Conservation (phyloP, 2,329 filamentous ascomycete species). For the Phaeosphaeriaceae sp. region DNA sequence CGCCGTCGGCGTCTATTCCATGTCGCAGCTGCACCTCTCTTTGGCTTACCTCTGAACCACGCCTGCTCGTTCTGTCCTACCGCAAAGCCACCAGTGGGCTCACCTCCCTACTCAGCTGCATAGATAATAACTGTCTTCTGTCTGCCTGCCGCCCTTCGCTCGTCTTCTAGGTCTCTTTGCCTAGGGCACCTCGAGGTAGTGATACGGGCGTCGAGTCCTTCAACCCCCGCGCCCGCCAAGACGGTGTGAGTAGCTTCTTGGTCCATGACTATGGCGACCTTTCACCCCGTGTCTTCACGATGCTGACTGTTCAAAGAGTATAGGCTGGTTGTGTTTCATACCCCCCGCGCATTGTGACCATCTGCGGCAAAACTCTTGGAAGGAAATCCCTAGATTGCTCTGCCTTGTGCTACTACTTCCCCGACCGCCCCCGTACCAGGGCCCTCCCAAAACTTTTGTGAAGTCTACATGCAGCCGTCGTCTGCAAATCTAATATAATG, state of each 20-base stretch:
- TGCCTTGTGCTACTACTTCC: conserved; percentile 14
- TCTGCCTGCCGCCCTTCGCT: conserved; percentile 27
- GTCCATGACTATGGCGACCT: conserved; percentile 8
- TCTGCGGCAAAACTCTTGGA: neutral
- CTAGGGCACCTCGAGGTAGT: conserved; percentile 32
- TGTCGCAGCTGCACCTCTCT: conserved; percentile 36
- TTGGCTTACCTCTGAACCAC: conserved; percentile 30
- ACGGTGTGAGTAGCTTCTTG: conserved; percentile 9
- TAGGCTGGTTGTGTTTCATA: conserved; percentile 28
- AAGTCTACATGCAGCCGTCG: conserved; percentile 43
- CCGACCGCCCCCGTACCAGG: conserved; percentile 16
- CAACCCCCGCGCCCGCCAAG: conserved; percentile 26
- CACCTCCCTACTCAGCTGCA: conserved; percentile 36
- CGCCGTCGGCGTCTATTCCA: conserved; percentile 25
- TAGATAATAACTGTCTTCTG: conserved; percentile 45
- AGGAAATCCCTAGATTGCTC: conserved; percentile 7
- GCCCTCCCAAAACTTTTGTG: conserved; percentile 8
- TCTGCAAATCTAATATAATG: conserved; percentile 58
- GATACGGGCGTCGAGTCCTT: conserved; percentile 21
- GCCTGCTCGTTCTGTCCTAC: conserved; percentile 26
- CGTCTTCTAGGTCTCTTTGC: conserved; percentile 39
- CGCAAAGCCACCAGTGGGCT: conserved; percentile 34
- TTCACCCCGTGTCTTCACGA: conserved; percentile 5
- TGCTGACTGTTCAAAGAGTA: conserved; percentile 34
- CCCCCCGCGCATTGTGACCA: conserved; percentile 22